A percentile compares a stretch with the other conserved stretches of the same genome.
These are phyloP conservation scores for Penicillium cosmopolitanum DNA, from an alignment of 495 filamentous ascomycete genomes.

Conservation along the genomic window DNA sequence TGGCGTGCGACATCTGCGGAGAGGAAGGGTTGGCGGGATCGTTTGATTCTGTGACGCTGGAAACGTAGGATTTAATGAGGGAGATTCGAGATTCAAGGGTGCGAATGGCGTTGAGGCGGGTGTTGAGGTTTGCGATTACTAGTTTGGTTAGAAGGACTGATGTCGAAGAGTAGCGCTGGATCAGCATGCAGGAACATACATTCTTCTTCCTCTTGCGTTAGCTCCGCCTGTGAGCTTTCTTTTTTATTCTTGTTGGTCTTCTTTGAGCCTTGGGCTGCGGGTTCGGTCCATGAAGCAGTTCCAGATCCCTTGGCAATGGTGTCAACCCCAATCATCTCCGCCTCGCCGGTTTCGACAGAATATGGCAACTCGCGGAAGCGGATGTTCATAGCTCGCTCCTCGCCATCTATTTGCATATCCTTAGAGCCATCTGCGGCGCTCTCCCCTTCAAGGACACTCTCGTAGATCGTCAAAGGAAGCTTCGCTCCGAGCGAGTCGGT, in stretches of 20 bases:
- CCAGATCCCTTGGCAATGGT: slow-evolving; percentile 82
- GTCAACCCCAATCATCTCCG: slow-evolving; percentile 96
- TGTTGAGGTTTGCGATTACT: slow-evolving; percentile 74
- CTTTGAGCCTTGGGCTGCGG: slow-evolving; percentile 15
- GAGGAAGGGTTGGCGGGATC: slow-evolving; percentile 30
- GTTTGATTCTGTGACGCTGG: slow-evolving; percentile 61
- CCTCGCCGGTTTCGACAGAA: slow-evolving; percentile 87
- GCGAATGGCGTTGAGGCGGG: slow-evolving; percentile 88
- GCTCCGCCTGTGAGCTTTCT: slow-evolving; percentile 44
- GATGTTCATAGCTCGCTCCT: slow-evolving; percentile 58
- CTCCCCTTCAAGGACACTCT: slow-evolving; percentile 76
- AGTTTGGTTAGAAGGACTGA: slow-evolving; percentile 11
- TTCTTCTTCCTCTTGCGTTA: slow-evolving; percentile 82
- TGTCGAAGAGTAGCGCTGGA: slow-evolving; percentile 12
- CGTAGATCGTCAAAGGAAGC: slow-evolving; percentile 88
- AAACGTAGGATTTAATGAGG: slow-evolving; percentile 80
- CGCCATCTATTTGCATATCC: slow-evolving; percentile 74
- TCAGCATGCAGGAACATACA: slow-evolving; percentile 40
- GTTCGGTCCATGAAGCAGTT: slow-evolving; percentile 60
- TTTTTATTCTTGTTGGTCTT: slow-evolving; percentile 37
- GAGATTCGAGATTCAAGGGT: slow-evolving; percentile 86
- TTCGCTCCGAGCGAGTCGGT: slow-evolving; percentile 65
- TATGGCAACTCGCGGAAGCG: slow-evolving; percentile 85
- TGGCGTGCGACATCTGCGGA: slow-evolving; percentile 43
- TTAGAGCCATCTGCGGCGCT: slow-evolving; percentile 59